Conservation (phyloP, 805 yeast species). For the Zygosaccharomyces rouxii region DNA sequence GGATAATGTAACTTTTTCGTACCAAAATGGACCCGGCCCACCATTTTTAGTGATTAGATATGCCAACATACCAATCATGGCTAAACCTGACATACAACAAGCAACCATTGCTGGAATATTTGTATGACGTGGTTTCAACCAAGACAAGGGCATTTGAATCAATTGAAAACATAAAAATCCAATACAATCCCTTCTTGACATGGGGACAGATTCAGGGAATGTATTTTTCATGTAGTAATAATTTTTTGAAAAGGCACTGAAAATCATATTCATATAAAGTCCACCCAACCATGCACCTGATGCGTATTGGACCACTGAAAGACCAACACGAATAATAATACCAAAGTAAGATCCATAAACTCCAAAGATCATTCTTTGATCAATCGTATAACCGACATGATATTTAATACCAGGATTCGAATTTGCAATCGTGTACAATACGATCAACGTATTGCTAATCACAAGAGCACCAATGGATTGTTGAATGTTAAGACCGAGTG, state of each 20-base stretch:
- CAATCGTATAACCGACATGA: slow-evolving; percentile 38
- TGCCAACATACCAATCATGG: slow-evolving; percentile 34
- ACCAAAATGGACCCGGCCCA: slow-evolving; percentile 36
- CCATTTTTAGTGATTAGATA: slow-evolving; percentile 31
- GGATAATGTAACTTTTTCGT: slow-evolving; percentile 25
- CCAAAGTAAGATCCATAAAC: slow-evolving; percentile 36
- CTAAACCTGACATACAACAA: slow-evolving; percentile 28
- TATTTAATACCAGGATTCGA: slow-evolving; percentile 31
- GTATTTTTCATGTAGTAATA: slow-evolving; percentile 28
- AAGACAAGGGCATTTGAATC: slow-evolving; percentile 28
- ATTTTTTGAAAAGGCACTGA: slow-evolving; percentile 29
- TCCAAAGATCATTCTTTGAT: slow-evolving; percentile 38
- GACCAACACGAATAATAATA: slow-evolving; percentile 37
- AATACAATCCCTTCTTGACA: slow-evolving; percentile 39
- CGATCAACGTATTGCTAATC: slow-evolving; percentile 21
- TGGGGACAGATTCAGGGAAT: slow-evolving; percentile 31
- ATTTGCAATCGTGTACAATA: slow-evolving; percentile 24
- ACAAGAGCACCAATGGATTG: slow-evolving; percentile 32
- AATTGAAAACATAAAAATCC: slow-evolving; percentile 41
- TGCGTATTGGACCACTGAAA: slow-evolving; percentile 40
- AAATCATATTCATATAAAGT: slow-evolving; percentile 34
- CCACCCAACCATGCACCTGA: slow-evolving; percentile 39
- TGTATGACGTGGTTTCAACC: slow-evolving; percentile 34
- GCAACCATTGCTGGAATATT: slow-evolving; percentile 28
- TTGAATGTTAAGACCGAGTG: slow-evolving; percentile 27